Conservation (phyloP, 495 filamentous ascomycete species). For the Hypomontagnella monticulosa region DNA sequence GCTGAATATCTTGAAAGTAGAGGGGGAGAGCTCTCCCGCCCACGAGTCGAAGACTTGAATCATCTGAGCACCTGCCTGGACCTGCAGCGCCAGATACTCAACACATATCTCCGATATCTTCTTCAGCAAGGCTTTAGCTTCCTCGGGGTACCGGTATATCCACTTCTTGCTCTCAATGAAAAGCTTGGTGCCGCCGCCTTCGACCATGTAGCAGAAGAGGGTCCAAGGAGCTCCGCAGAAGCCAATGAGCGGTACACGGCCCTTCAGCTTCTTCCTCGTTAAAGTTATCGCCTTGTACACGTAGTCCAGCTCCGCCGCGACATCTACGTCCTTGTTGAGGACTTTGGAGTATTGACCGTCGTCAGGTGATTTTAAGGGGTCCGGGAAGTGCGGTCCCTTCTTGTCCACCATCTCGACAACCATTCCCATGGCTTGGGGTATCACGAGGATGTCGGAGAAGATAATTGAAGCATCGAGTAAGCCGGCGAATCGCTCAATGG, state of each 20-base stretch:
- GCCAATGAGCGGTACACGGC: slow-evolving; percentile 91
- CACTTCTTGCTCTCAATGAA: slow-evolving; percentile 93
- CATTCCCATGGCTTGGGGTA: slow-evolving; percentile 98
- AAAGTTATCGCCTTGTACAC: slow-evolving; percentile 95
- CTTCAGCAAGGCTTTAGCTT: slow-evolving; percentile 80
- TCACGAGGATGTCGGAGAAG: slow-evolving; percentile 97
- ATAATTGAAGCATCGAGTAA: slow-evolving; percentile 98
- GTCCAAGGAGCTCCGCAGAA: slow-evolving; percentile 99
- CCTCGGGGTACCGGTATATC: slow-evolving; percentile 89
- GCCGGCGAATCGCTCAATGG: slow-evolving; percentile 87
- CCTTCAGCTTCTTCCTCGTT: slow-evolving; percentile 86
- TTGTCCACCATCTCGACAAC: slow-evolving; percentile 94
- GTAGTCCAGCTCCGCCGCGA: slow-evolving; percentile 84
- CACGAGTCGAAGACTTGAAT: slow-evolving; percentile 99
- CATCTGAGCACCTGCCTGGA: slow-evolving; percentile 89
- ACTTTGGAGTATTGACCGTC: slow-evolving; percentile 83
- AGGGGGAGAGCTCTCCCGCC: slow-evolving; percentile 91
- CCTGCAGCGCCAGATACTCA: slow-evolving; percentile 91
- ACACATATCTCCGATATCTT: slow-evolving; percentile 94
- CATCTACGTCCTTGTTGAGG: slow-evolving; percentile 80
- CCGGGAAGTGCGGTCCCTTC: slow-evolving; percentile 92
- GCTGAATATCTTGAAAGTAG: slow-evolving; percentile 82
- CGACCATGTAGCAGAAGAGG: slow-evolving; percentile 96
- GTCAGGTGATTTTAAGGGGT: slow-evolving; percentile 78
- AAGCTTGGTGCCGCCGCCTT: slow-evolving; percentile 93